Base-by-base conservation (phyloP, 495 filamentous ascomycete genomes). In the Neurospora tetraspora region DNA sequence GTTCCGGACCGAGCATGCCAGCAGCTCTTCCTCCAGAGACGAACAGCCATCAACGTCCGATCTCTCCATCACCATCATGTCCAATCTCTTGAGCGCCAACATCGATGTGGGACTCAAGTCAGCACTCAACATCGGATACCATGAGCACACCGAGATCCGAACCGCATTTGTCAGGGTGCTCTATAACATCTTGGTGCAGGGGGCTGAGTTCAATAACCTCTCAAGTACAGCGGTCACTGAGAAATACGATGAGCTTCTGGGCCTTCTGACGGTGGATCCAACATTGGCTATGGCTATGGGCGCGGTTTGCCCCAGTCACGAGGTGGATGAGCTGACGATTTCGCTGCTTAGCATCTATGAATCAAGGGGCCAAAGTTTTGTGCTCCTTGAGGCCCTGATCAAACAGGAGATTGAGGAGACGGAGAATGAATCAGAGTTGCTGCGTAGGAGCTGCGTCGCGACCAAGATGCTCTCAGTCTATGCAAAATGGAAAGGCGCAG, bases 401-500 rank as follows among this genome's bases (percentile, higher is more conserved):
- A 87, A 89, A 72, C 88, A 89, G 73, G 89, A 91, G 77, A 84
- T 91, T 47, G 84, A 87, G 43, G 88, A 89, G 43, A 91, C 89
- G 85, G 89, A 91, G 76, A 89, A 88, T 72, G 89, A 91, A 73
- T 84, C 88, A 1, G 89, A 91, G 75, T 79, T 91, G 23, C 80
- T 91, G 9, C 83, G 89, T 18, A 82, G 89, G 45, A 90, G 89
- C 37, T 90, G 88, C 73, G 89, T 91, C 4, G 86, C 89, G 27
- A 91, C 89, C 11, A 91, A 91, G 77, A 89, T 90, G 87, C 84
- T 91, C 11, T 89, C 89, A 14, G 83, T 90, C 47, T 91, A 89
- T 74, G 89, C 88, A 5, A 90, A 88, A 72, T 91, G 89, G 89
- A 91, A 91, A 79, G 89, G 89, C 23, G 77, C 83, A 20, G 77